phyloP scores from a whole-genome alignment of 1,139 yeast genomes.

The Magnusiomyces tetraspermus region DNA sequence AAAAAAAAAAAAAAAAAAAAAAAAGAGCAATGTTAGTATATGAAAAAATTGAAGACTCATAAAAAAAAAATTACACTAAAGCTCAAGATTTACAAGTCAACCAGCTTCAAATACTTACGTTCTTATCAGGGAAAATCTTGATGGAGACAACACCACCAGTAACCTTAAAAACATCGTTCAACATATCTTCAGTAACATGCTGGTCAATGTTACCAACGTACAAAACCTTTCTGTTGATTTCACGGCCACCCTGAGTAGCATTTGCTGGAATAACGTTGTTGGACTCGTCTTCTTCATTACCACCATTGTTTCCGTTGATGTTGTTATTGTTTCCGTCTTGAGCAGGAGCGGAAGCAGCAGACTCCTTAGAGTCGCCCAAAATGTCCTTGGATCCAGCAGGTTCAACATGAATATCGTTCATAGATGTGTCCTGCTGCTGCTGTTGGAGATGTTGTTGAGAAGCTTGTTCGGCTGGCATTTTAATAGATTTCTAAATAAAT shows the following conservation, averaged over 20 bases:
- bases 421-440: not conserved
- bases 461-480: too few relatives aligned
- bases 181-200: constrained; percentile 51
- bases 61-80: too few relatives aligned
- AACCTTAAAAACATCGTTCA: constrained; percentile 53
- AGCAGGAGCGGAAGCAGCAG: too few relatives aligned
- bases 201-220: constrained; percentile 71
- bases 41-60: too few relatives aligned
- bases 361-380: not conserved
- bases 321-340: not conserved
- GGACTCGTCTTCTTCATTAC: too few relatives aligned
- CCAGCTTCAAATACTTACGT: constrained; percentile 28
- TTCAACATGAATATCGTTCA: not conserved
- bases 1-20: too few relatives aligned
- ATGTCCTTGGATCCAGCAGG: not conserved
- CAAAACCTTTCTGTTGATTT: constrained; percentile 58
- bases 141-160: constrained; percentile 40
- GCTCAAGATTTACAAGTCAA: too few relatives aligned
- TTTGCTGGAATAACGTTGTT: constrained; percentile 42
- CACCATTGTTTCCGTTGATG: not conserved
- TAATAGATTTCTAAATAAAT: too few relatives aligned
- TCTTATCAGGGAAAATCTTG: constrained; percentile 68
- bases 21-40: too few relatives aligned
- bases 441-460: too few relatives aligned
- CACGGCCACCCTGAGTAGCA: constrained; percentile 75